Base-by-base conservation (phyloP, 371 early-diverging fungal genomes). In the Apophysomyces trapeziformis region DNA sequence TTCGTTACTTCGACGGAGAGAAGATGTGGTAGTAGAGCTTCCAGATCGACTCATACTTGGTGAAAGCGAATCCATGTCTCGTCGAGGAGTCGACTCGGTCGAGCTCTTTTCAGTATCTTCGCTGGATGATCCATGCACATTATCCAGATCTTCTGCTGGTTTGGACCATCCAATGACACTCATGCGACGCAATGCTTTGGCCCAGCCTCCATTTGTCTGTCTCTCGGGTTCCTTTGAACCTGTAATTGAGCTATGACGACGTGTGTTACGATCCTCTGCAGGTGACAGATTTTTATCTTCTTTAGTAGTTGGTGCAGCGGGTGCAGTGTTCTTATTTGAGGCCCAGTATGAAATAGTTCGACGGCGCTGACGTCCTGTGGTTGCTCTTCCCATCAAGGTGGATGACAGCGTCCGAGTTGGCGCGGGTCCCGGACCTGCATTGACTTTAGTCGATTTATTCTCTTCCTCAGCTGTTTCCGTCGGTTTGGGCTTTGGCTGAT, bases 331-430 rank as follows among this genome's bases (percentile, higher is more conserved):
- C 26, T 66, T 64, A 56, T 50, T 74, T 7, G 73, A 66, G 12
- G 75, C 77, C 83, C 83, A 82, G 58, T 79, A 82, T 13, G 83
- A 82, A 45, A 82, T 82, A 4, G 83, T 82, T 56, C 83, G 76
- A 41, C 83, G 71, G 61, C 83, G 69, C 57, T 71, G 76, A 12
- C 77, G 73, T 16, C 57, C 68, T 0, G 38, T 54, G 1, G 46
- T 60, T 4, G 70, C 43, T 60, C 63, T 75, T 16, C 70, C 72
- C 14, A 69, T 46, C 26, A 70, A 63, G 16, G 65, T 68, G 4
- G 71, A 73, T 13, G 80, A 80, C 0, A 73, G 61, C 8, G 80
- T 75, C 16, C 73, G 68, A 16, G 70, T 75, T 8, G 80, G 80
- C 41, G 67, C 45, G 35, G 80, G 80, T 8, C 68, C 73, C 37